These are phyloP conservation scores for Globisporangium paddicum DNA, from an alignment of 352 stramenopile genomes.

Conservation along the genomic window DNA sequence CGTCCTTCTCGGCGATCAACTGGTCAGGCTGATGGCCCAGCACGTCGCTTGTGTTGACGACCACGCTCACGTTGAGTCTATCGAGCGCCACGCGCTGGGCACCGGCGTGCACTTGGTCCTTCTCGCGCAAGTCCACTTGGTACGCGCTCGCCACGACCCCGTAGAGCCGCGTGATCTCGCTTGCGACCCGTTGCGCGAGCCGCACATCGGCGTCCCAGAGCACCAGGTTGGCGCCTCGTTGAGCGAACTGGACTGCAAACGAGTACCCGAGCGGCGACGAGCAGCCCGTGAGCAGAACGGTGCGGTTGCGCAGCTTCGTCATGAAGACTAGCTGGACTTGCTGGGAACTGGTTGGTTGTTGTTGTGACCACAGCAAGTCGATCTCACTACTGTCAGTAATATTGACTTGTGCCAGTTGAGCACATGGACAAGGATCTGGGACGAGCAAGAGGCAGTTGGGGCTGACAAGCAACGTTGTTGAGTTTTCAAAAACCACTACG, in stretches of 20 bases:
- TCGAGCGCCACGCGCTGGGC: not conserved
- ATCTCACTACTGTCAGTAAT: too few species aligned
- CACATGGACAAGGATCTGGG: not conserved
- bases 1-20: slow-evolving; percentile 2
- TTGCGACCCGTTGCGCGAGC: slow-evolving; percentile 10
- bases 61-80: slow-evolving; percentile 1
- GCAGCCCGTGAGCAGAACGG: slow-evolving; percentile 15
- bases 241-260: slow-evolving; percentile 13
- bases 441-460: slow-evolving; percentile 1
- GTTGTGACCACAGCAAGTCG: too few species aligned
- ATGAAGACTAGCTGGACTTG: slow-evolving; percentile 4
- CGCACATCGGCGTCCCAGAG: slow-evolving; percentile 14
- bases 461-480: not conserved
- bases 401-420: not conserved
- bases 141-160: not conserved
- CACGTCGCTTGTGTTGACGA: slow-evolving; percentile 10
- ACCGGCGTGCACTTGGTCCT: slow-evolving; percentile 2
- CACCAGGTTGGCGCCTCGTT: slow-evolving; percentile 12
- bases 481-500: not conserved
- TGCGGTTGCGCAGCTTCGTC: slow-evolving; percentile 18
- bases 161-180: slow-evolving; percentile 13
- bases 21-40: not conserved
- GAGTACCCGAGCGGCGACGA: slow-evolving; percentile 17
- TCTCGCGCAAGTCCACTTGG: slow-evolving; percentile 13
- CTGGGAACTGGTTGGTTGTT: not conserved